Evolutionary conservation across 1,284 basidiomycete species (phyloP).

Genomic region (Coriolopsis trogii): DNA sequence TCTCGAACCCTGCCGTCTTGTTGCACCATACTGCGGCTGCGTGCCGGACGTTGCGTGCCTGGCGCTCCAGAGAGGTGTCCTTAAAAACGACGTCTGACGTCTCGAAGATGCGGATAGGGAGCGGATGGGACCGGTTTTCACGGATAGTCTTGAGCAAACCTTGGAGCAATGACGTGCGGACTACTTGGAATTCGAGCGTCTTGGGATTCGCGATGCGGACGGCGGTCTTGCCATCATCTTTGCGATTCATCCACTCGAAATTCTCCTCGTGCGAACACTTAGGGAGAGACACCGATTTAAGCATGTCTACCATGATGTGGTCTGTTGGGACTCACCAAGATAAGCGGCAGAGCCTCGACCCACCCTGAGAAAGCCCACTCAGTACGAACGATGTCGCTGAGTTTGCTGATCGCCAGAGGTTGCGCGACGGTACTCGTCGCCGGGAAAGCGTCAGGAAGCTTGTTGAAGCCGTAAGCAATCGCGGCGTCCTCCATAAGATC

Average conservation of each 20-base stretch:
- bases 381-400: conserved; percentile 85
- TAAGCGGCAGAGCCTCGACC: conserved; percentile 94
- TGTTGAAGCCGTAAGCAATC: conserved; percentile 98
- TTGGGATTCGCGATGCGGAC: conserved; percentile 97
- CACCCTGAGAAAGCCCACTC: conserved; percentile 97
- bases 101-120: conserved; percentile 95
- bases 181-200: conserved; percentile 97
- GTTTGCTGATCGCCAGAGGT: conserved; percentile 88
- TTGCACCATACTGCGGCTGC: conserved; percentile 95
- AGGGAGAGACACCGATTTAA: neutral
- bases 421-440: conserved; percentile 95
- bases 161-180: conserved; percentile 93
- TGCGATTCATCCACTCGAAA: conserved; percentile 89
- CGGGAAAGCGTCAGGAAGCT: conserved; percentile 91
- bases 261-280: conserved; percentile 99
- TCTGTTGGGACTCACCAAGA: conserved; percentile 65
- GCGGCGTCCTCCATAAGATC: conserved; percentile 99
- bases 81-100: conserved; percentile 93
- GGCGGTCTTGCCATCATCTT: conserved; percentile 80
- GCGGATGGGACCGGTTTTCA: conserved; percentile 92
- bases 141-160: conserved; percentile 96
- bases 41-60: conserved; percentile 86
- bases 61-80: conserved; percentile 77
- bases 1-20: conserved; percentile 95
- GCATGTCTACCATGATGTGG: neutral